A percentile compares a stretch with the other conserved stretches of the same genome.
These are phyloP conservation scores for Neonectria hederae DNA, from an alignment of 2,329 filamentous ascomycete species.

Conservation along the genomic window DNA sequence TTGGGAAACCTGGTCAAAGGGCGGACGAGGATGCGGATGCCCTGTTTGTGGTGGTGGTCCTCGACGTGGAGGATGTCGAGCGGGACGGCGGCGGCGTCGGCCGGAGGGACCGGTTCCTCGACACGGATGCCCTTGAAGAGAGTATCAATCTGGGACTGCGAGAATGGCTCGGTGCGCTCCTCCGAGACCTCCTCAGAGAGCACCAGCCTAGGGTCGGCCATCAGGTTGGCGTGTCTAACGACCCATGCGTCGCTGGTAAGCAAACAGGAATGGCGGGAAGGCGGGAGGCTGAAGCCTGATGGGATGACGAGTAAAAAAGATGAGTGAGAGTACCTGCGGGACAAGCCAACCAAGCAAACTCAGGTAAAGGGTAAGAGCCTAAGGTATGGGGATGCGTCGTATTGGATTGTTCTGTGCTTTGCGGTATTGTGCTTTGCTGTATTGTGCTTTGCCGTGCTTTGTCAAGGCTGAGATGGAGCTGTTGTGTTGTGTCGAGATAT, in stretches of 20 bases:
- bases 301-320: conserved; percentile 24
- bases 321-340: conserved; percentile 39
- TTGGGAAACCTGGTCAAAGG: conserved; percentile 62
- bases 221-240: conserved; percentile 46
- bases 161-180: conserved; percentile 68
- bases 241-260: conserved; percentile 44
- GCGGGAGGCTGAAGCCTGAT: conserved; percentile 25
- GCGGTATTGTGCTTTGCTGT: conserved; percentile 23
- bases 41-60: conserved; percentile 62
- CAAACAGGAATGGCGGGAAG: conserved; percentile 32
- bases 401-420: conserved; percentile 26
- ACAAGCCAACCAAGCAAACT: conserved; percentile 35
- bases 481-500: conserved; percentile 22
- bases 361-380: conserved; percentile 21
- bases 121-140: conserved; percentile 58
- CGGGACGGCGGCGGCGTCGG: conserved; percentile 57
- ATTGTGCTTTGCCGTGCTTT: conserved; percentile 28
- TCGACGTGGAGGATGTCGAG: conserved; percentile 63
- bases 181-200: conserved; percentile 52
- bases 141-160: conserved; percentile 63
- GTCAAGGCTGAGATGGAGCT: conserved; percentile 34
- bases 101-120: conserved; percentile 52
- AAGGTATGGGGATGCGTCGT: conserved; percentile 12
- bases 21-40: conserved; percentile 66
- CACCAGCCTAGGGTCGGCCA: conserved; percentile 57